Evolutionary conservation across 768 basidiomycete species (phyloP).

Genomic region (Leccinum sublutescens): DNA sequence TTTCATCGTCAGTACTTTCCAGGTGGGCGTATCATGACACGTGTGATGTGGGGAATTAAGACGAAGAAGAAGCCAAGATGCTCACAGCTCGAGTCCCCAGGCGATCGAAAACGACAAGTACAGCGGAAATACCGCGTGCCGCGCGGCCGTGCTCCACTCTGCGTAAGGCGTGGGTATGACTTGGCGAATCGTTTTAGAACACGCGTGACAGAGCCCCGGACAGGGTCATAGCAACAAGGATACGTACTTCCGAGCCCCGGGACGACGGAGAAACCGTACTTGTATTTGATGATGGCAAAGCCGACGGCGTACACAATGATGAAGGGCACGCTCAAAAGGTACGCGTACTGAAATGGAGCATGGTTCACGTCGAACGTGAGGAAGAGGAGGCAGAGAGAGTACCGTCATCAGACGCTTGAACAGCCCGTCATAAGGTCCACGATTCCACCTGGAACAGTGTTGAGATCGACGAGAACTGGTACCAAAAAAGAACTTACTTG

Average conservation of each 20-base stretch:
- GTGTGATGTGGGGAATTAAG: neutral
- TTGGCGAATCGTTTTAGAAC: neutral
- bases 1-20: neutral
- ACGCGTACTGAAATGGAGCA: constrained; percentile 24
- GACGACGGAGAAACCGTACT: constrained; percentile 54
- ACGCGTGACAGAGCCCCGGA: neutral
- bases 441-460: constrained; percentile 55
- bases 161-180: constrained; percentile 65
- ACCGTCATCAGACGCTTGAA: constrained; percentile 89
- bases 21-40: neutral
- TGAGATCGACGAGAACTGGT: neutral
- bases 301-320: constrained; percentile 58
- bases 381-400: constrained; percentile 18
- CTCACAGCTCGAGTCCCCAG: constrained; percentile 79
- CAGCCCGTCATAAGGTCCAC: constrained; percentile 62
- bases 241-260: constrained; percentile 44
- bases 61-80: neutral
- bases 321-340: constrained; percentile 61
- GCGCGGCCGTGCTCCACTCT: constrained; percentile 50
- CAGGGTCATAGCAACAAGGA: neutral
- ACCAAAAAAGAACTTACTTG: constrained; percentile 39
- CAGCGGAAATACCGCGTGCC: constrained; percentile 60
- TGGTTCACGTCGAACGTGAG: neutral
- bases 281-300: constrained; percentile 71
- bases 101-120: constrained; percentile 59